phyloP scores from a whole-genome alignment of 352 stramenopile genomes.

The Globisporangium rhizosaccharum region DNA sequence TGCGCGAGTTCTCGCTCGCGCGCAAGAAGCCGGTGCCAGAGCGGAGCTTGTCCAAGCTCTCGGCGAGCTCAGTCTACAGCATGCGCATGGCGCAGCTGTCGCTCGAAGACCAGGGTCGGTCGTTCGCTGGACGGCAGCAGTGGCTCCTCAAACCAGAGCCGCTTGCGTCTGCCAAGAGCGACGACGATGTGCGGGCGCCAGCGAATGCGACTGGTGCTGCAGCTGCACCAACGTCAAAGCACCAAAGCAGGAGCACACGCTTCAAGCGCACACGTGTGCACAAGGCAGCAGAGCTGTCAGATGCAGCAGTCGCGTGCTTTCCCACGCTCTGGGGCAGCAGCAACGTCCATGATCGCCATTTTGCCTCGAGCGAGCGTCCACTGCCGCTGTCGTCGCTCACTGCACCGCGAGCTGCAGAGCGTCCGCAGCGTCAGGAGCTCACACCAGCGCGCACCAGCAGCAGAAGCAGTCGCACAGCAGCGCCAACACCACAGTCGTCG shows the following conservation, averaged over 20 bases:
- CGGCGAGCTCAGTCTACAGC: constrained; percentile 32
- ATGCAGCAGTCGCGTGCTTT: constrained; percentile 9
- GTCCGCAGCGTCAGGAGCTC: not conserved
- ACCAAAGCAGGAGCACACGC: not conserved
- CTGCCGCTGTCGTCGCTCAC: not conserved
- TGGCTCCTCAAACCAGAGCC: constrained; percentile 12
- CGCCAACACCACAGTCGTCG: not conserved
- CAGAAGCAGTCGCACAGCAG: not conserved
- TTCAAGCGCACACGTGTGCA: not conserved
- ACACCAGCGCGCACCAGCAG: not conserved
- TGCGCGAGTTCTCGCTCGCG: constrained; percentile 45
- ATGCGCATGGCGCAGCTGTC: constrained; percentile 39
- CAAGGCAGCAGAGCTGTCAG: not conserved
- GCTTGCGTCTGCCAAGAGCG: not conserved
- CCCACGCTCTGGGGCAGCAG: constrained; percentile 13
- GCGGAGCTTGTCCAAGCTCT: constrained; percentile 37
- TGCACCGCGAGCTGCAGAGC: too few relatives aligned
- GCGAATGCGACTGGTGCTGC: not conserved
- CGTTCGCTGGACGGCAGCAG: constrained; percentile 9
- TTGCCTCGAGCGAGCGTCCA: too few relatives aligned
- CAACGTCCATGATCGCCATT: too few relatives aligned
- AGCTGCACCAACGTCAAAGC: not conserved
- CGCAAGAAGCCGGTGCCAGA: constrained; percentile 28
- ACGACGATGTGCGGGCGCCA: not conserved
- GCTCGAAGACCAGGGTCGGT: constrained; percentile 22